Evolutionary conservation across 768 basidiomycete species (phyloP).

Genomic region (Russula ochroleuca): DNA sequence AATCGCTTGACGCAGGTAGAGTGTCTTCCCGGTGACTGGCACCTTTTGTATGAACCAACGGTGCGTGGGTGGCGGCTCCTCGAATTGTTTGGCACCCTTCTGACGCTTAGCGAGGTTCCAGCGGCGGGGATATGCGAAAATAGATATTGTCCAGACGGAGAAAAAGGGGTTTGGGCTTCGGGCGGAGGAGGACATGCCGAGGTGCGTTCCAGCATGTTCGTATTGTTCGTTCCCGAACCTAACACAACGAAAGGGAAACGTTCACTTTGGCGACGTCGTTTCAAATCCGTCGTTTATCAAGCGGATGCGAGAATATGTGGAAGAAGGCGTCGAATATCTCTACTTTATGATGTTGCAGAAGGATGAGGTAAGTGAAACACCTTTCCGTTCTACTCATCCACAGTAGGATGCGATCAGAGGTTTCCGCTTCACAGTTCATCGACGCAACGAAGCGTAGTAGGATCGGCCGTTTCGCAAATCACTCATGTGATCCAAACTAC

Average conservation of each 20-base stretch:
- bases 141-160: slow-evolving; percentile 89
- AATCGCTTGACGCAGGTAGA: slow-evolving; percentile 97
- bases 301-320: slow-evolving; percentile 90
- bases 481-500: slow-evolving; percentile 96
- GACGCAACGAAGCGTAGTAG: slow-evolving; percentile 97
- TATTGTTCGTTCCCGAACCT: neutral
- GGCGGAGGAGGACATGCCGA: slow-evolving; percentile 60
- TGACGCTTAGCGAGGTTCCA: slow-evolving; percentile 62
- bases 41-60: slow-evolving; percentile 88
- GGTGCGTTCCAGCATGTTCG: slow-evolving; percentile 44
- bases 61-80: slow-evolving; percentile 45
- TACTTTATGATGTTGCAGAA: slow-evolving; percentile 99
- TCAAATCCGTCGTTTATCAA: slow-evolving; percentile 81
- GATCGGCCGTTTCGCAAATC: slow-evolving; percentile 95
- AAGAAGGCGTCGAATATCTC: slow-evolving; percentile 91
- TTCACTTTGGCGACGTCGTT: slow-evolving; percentile 96
- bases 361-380: slow-evolving; percentile 66
- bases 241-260: slow-evolving; percentile 53
- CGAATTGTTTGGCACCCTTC: neutral
- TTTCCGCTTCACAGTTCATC: slow-evolving; percentile 63
- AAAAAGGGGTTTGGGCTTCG: slow-evolving; percentile 94
- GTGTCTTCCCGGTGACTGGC: slow-evolving; percentile 82
- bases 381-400: too few species aligned
- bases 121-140: slow-evolving; percentile 73
- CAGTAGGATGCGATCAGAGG: neutral